A percentile compares a stretch with the other conserved stretches of the same genome.
These are phyloP conservation scores for Sutorius eximius DNA, from an alignment of 1,284 basidiomycete species.

Conservation along the genomic window DNA sequence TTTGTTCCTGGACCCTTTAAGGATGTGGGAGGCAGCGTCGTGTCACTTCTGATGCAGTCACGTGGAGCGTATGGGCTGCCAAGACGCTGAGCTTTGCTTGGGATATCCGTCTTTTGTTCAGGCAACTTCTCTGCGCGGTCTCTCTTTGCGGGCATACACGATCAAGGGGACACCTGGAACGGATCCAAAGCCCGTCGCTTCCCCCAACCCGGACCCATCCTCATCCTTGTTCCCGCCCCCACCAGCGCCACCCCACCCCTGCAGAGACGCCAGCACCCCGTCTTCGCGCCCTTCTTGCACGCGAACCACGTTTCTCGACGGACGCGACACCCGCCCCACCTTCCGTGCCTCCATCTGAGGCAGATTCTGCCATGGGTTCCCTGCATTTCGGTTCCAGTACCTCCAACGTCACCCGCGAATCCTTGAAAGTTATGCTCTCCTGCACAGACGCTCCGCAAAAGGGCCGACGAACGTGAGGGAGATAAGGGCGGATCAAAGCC, in stretches of 20 bases:
- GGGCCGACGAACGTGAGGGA: slow-evolving; percentile 43
- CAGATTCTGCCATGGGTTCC: slow-evolving; percentile 62
- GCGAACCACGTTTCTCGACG: slow-evolving; percentile 40
- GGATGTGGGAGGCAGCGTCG: too few species aligned
- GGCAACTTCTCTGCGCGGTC: slow-evolving; percentile 29
- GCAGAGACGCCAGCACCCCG: slow-evolving; percentile 50
- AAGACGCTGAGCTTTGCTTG: too few species aligned
- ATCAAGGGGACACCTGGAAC: slow-evolving; percentile 51
- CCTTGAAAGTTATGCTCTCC: slow-evolving; percentile 61
- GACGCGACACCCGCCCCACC: slow-evolving; percentile 34
- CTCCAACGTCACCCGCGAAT: slow-evolving; percentile 54
- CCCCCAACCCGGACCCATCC: slow-evolving; percentile 25
- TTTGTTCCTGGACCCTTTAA: too few species aligned
- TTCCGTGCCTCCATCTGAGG: slow-evolving; percentile 46
- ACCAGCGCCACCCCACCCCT: slow-evolving; percentile 25
- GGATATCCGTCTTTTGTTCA: too few species aligned
- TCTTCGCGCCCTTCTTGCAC: slow-evolving; percentile 54
- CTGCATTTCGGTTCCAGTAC: slow-evolving; percentile 41
- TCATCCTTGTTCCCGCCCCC: slow-evolving; percentile 7
- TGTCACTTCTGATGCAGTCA: too few species aligned
- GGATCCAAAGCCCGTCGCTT: slow-evolving; percentile 26
- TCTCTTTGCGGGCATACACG: slow-evolving; percentile 35
- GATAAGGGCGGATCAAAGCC: slow-evolving; percentile 63
- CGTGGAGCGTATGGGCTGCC: too few species aligned
- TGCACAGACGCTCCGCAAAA: slow-evolving; percentile 63